Evolutionary conservation across 345 rosid species (phyloP).

Genomic region (Punica granatum): DNA sequence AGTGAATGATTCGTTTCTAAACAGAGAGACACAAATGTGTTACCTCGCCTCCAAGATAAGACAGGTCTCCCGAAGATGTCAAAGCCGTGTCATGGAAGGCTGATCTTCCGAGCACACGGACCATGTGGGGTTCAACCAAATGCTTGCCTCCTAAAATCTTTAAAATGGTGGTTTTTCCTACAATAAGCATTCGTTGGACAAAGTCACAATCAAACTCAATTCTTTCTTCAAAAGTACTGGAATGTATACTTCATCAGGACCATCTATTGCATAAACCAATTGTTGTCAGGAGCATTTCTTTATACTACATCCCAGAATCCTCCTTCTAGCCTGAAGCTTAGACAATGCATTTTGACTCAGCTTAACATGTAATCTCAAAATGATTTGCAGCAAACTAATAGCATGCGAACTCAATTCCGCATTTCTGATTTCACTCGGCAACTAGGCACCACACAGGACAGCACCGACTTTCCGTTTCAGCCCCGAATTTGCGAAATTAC

Average conservation of each 20-base stretch:
- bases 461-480: neutral
- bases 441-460: neutral
- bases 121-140: conserved; percentile 95
- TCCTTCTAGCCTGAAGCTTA: neutral
- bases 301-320: neutral
- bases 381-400: neutral
- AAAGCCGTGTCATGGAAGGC: conserved; percentile 89
- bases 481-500: neutral
- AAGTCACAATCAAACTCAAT: neutral
- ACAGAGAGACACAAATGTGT: neutral
- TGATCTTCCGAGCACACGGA: conserved; percentile 73
- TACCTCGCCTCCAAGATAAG: conserved; percentile 97
- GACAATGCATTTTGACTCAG: neutral
- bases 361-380: neutral
- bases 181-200: neutral
- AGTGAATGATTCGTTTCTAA: neutral
- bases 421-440: neutral
- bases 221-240: neutral
- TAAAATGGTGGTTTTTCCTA: conserved; percentile 87
- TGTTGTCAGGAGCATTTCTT: neutral
- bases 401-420: neutral
- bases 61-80: conserved; percentile 84
- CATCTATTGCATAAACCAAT: neutral
- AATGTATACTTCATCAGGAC: neutral
- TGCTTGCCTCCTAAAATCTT: conserved; percentile 96